Evolutionary conservation across 1,139 yeast genomes (phyloP).

Genomic region (Yamadazyma sp.): DNA sequence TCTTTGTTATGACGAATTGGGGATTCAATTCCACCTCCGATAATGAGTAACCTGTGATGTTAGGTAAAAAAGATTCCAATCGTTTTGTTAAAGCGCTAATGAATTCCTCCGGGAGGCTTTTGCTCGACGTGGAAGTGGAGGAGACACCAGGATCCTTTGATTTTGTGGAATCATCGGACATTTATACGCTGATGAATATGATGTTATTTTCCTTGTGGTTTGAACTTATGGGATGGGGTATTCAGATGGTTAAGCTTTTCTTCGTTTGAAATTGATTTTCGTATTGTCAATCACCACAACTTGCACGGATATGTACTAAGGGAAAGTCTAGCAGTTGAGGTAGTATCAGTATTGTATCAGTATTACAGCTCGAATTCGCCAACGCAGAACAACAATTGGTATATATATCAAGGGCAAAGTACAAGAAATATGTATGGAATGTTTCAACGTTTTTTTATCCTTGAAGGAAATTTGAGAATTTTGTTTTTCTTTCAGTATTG

Average conservation of each 20-base stretch:
- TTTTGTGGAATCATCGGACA: not conserved
- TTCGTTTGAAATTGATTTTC: no score
- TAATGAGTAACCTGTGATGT: constrained; percentile 39
- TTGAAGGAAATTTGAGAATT: constrained; percentile 2
- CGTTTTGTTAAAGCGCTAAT: constrained; percentile 25
- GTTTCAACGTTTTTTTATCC: constrained; percentile 3
- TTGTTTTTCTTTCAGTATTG: not conserved
- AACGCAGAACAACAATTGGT: not conserved
- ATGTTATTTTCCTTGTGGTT: no score
- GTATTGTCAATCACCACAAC: no score
- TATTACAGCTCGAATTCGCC: no score
- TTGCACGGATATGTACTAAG: no score
- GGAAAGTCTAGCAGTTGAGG: no score
- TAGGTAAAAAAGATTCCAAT: constrained; percentile 38
- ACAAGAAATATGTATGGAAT: not conserved
- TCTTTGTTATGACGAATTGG: constrained; percentile 35
- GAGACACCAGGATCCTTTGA: not conserved
- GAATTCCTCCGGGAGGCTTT: constrained; percentile 13
- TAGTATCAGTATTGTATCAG: no score
- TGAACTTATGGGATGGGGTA: not conserved
- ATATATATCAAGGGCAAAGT: not conserved
- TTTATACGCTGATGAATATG: not conserved
- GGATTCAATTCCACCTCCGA: constrained; percentile 47
- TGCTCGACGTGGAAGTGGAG: not conserved
- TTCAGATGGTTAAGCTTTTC: no score